phyloP scores from a whole-genome alignment of 305 asterid species.

The Fraxinus albicans region DNA sequence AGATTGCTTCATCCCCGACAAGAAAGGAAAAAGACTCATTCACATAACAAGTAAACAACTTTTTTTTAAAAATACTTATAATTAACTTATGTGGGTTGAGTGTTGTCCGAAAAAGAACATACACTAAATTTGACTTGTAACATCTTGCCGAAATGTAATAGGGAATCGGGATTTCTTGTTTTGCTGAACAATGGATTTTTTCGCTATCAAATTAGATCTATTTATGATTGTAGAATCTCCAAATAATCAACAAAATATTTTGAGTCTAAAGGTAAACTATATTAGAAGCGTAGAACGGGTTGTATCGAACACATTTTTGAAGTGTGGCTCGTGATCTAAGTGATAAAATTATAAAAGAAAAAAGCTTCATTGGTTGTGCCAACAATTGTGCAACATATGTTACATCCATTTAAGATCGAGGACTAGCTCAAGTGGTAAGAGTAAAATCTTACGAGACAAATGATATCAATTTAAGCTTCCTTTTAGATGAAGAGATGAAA shows the following conservation, averaged over 20 bases:
- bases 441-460: no score
- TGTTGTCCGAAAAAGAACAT: slow-evolving; percentile 12
- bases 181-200: slow-evolving; percentile 14
- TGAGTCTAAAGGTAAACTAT: background rate
- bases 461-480: background rate
- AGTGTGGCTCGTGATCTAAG: background rate
- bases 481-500: background rate
- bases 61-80: background rate
- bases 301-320: background rate
- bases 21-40: no score
- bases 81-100: slow-evolving; percentile 12
- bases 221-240: background rate
- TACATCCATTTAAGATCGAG: background rate
- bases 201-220: background rate
- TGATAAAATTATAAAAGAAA: background rate
- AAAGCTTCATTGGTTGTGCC: background rate
- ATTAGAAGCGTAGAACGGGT: background rate
- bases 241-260: background rate
- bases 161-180: slow-evolving; percentile 15
- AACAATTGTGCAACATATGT: background rate
- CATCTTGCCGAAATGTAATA: background rate
- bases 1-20: background rate
- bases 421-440: background rate
- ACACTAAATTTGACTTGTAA: background rate
- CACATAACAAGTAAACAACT: background rate